Percentiles rank a stretch among this genome's conserved stretches.
phyloP scores from a whole-genome alignment of 805 yeast genomes.

The Cyberlindnera meyerae region DNA sequence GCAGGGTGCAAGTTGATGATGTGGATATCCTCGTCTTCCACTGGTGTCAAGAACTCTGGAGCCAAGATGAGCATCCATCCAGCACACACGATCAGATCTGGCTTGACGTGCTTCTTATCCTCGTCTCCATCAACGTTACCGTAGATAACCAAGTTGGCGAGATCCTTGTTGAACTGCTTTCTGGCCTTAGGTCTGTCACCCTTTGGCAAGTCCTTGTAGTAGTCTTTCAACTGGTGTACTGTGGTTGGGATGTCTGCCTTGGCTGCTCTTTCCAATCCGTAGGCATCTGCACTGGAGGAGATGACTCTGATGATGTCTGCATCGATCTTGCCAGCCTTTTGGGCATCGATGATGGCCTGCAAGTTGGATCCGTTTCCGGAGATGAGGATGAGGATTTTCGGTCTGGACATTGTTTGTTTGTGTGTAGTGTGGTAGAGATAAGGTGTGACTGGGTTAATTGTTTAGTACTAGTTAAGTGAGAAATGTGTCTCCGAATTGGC shows the following conservation, averaged over 20 bases:
- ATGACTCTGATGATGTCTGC: slow-evolving; percentile 65
- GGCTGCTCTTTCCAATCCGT: slow-evolving; percentile 76
- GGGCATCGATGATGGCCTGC: slow-evolving; percentile 87
- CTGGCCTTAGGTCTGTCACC: slow-evolving; percentile 62
- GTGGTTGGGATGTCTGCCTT: slow-evolving; percentile 65
- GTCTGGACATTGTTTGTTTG: slow-evolving; percentile 12
- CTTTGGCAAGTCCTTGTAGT: slow-evolving; percentile 72
- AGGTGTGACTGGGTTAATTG: no score
- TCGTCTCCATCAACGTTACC: slow-evolving; percentile 36
- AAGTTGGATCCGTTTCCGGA: slow-evolving; percentile 96
- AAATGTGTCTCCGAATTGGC: no score
- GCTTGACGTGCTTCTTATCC: slow-evolving; percentile 40
- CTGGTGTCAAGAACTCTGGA: slow-evolving; percentile 63
- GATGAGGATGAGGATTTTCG: slow-evolving; percentile 59
- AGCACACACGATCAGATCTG: slow-evolving; percentile 91
- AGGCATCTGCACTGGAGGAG: slow-evolving; percentile 83
- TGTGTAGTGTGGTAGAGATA: neutral
- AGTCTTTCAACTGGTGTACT: slow-evolving; percentile 65
- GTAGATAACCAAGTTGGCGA: slow-evolving; percentile 61
- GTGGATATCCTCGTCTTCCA: slow-evolving; percentile 56
- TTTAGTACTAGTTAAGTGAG: no score
- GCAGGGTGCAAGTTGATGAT: slow-evolving; percentile 97
- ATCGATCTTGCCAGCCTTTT: slow-evolving; percentile 37
- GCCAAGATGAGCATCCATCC: slow-evolving; percentile 97
- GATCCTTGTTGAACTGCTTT: slow-evolving; percentile 67